phyloP scores from a whole-genome alignment of 768 basidiomycete species.

The Dioszegia crocea region DNA sequence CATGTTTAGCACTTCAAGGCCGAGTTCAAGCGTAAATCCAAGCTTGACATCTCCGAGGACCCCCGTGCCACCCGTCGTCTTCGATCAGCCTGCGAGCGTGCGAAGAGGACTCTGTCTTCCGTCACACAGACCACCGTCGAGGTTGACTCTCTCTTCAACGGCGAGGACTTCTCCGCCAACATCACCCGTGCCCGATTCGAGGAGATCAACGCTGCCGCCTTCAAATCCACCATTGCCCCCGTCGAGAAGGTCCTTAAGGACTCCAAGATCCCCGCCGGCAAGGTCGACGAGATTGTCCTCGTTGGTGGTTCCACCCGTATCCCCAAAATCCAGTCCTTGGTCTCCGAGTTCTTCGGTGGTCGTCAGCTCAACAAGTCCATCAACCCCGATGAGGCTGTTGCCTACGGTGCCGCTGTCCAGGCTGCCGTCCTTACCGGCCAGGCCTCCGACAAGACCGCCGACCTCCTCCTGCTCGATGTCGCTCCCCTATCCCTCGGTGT shows the following conservation, averaged over 20 bases:
- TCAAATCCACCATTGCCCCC: conserved; percentile 96
- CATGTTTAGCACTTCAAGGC: conserved; percentile 87
- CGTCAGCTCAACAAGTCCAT: conserved; percentile 99
- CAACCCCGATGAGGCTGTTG: conserved; percentile 99
- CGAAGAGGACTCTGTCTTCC: conserved; percentile 96
- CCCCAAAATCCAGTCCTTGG: conserved; percentile 95
- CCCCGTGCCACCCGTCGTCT: conserved; percentile 92
- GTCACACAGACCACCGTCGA: conserved; percentile 99
- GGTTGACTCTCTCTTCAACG: conserved; percentile 95
- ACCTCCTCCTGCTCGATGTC: conserved; percentile 96
- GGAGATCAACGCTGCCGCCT: conserved; percentile 91
- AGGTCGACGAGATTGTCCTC: conserved; percentile 97
- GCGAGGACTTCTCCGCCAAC: conserved; percentile 96
- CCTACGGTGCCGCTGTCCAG: conserved; percentile 99
- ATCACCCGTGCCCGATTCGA: conserved; percentile 99
- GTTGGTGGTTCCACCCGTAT: conserved; percentile 99
- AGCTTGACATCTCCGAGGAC: conserved; percentile 96
- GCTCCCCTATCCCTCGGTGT: conserved; percentile 98
- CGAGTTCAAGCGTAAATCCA: conserved; percentile 96
- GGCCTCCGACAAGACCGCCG: conserved; percentile 97
- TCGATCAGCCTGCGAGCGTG: conserved; percentile 96
- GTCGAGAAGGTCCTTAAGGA: conserved; percentile 99
- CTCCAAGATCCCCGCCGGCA: conserved; percentile 90
- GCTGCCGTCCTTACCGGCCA: conserved; percentile 98
- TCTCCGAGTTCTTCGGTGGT: conserved; percentile 97